phyloP scores from a whole-genome alignment of 768 basidiomycete genomes.

The Mycena galopus region DNA sequence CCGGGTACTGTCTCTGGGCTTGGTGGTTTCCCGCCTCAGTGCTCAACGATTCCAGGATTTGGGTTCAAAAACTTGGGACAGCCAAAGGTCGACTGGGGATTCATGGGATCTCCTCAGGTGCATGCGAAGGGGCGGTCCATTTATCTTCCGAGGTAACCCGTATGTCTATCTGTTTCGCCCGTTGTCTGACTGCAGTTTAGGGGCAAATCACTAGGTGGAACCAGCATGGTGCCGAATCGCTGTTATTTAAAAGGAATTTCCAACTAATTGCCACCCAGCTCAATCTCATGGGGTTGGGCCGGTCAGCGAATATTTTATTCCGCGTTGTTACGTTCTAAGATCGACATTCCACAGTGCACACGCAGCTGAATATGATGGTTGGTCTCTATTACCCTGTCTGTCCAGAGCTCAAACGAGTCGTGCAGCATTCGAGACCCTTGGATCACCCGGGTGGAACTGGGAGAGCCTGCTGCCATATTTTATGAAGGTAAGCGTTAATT shows the following conservation, averaged over 20 bases:
- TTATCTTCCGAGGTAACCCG: conserved; percentile 17
- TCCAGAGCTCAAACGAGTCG: background rate
- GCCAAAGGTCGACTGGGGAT: conserved; percentile 14
- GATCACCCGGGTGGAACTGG: conserved; percentile 39
- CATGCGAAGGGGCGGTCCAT: conserved; percentile 17
- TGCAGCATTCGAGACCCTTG: conserved; percentile 34
- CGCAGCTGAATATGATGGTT: conserved; percentile 34
- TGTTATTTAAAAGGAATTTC: too few species aligned
- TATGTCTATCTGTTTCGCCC: too few species aligned
- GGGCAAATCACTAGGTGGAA: conserved; percentile 37
- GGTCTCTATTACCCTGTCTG: background rate
- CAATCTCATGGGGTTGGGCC: conserved; percentile 33
- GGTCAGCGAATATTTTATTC: conserved; percentile 8
- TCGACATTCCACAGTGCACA: conserved; percentile 29
- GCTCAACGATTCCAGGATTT: background rate
- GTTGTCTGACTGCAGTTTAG: conserved; percentile 6
- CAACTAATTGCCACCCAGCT: conserved; percentile 29
- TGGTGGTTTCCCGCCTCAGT: background rate
- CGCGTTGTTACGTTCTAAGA: background rate
- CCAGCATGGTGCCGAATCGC: conserved; percentile 25
- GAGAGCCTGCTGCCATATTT: conserved; percentile 35
- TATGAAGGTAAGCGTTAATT: conserved; percentile 25
- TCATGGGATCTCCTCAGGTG: conserved; percentile 3
- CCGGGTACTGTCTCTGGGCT: background rate
- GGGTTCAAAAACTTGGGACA: conserved; percentile 11